Base-by-base conservation (phyloP, 306 rosid species). In the Astragalus glycyphyllos region DNA sequence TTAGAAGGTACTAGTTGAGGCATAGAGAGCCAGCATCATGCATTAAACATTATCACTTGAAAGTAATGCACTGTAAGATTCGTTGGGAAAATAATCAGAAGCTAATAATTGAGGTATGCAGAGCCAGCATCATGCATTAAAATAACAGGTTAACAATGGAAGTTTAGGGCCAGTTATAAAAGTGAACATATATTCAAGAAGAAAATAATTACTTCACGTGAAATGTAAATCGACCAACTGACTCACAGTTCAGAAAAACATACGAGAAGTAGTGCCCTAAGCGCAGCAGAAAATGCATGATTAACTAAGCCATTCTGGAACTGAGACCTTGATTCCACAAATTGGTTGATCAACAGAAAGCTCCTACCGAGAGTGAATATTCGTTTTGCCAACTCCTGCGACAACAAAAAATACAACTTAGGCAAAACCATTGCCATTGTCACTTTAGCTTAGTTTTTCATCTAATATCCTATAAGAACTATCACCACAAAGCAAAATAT, bases 201-300 rank as follows among this genome's bases (percentile, higher is more conserved):
- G 41, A 15, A 70, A 14, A 31, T 66, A 48, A n/a, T 31, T 74
- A 82, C 29, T 11, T 31, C 69, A 79, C 29, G 13, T 20, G 40
- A 13, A 58, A 65, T 16, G 40, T n/a, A 73, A 23, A 81, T 82
- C 48, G 14, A 77, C 42, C 63, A 69, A 61, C 82, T 68, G 77
- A 75, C 58, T 72, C 74, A 71, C 82, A 69, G 62, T 40, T 61
- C 51, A 67, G 75, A 77, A 65, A 68, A 76, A 80, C 89, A 73
- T 90, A 94, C 98, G 13, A 94, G 87, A 77, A 94, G 95, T 69
- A 94, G 88, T 4, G 94, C 97, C 81, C 97, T 83, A 34, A 94
- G 83, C 31, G 98, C 97, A 65, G 98, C 97, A 86, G 98, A 84
- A 81, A 94, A 94, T 54, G 98, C 98, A 61, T 94, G 98, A 84